A percentile compares a stretch with the other conserved stretches of the same genome.
phyloP scores from a whole-genome alignment of 306 rosid genomes.

The Cucumis melo region DNA sequence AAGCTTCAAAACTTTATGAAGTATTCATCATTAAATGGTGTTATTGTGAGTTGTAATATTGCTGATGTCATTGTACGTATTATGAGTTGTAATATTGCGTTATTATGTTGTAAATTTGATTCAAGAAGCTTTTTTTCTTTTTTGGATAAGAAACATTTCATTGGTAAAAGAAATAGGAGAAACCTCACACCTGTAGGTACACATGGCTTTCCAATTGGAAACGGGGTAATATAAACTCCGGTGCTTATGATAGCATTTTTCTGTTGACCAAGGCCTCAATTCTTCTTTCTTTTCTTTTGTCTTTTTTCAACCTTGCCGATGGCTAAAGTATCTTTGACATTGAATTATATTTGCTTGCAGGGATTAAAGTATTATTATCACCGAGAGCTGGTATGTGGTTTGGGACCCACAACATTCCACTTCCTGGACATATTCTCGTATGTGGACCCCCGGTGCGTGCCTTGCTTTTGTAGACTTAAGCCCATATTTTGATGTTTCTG shows the following conservation, averaged over 20 bases:
- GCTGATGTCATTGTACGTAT: background rate
- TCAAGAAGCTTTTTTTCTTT: no score
- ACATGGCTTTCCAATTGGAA: no score
- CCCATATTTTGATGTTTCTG: background rate
- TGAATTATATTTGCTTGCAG: slow-evolving; percentile 22
- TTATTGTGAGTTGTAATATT: background rate
- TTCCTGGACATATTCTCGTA: slow-evolving; percentile 81
- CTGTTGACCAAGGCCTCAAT: background rate
- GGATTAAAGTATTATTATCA: slow-evolving; percentile 60
- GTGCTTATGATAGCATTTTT: no score
- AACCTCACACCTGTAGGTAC: no score
- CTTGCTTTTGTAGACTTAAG: slow-evolving; percentile 2
- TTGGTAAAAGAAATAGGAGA: no score
- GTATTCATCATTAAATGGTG: background rate
- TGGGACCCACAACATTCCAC: slow-evolving; percentile 53
- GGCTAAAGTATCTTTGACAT: background rate
- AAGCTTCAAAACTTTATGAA: background rate
- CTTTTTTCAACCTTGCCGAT: background rate
- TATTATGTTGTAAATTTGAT: background rate
- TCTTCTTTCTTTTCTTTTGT: background rate
- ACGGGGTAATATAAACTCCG: no score
- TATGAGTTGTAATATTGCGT: background rate
- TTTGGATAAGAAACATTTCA: no score
- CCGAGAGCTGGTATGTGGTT: slow-evolving; percentile 66
- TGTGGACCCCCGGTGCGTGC: slow-evolving; percentile 88